Conservation (phyloP, 2,329 filamentous ascomycete species). For the Alternaria gansuensis region DNA sequence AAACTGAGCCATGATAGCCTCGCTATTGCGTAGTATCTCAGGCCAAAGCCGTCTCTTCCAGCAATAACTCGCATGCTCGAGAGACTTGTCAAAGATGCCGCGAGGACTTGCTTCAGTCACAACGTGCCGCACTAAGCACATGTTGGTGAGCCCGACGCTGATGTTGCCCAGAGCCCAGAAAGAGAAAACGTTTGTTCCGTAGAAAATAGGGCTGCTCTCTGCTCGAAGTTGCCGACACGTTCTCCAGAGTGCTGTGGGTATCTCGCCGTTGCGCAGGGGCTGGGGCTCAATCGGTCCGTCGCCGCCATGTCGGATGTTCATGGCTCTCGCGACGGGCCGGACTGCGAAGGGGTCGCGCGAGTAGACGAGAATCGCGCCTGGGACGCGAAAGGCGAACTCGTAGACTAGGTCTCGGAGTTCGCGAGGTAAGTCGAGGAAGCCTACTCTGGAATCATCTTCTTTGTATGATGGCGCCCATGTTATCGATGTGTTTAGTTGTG, state of each 20-base stretch:
- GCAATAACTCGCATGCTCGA: conserved; percentile 39
- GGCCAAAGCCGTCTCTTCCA: conserved; percentile 47
- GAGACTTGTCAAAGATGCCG: conserved; percentile 32
- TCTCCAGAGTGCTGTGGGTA: conserved; percentile 41
- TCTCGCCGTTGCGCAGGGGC: conserved; percentile 20
- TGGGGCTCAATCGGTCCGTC: conserved; percentile 37
- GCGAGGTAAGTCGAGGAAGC: conserved; percentile 47
- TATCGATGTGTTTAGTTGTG: conserved; percentile 14
- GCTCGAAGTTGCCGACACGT: conserved; percentile 55
- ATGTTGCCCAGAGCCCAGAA: conserved; percentile 29
- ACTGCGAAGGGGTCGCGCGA: conserved; percentile 27
- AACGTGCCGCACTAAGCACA: conserved; percentile 33
- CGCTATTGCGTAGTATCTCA: conserved; percentile 29
- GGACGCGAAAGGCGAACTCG: conserved; percentile 32
- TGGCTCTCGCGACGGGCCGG: conserved; percentile 27
- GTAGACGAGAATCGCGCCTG: conserved; percentile 44
- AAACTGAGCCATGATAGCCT: conserved; percentile 32
- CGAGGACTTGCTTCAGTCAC: conserved; percentile 35
- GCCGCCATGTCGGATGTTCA: conserved; percentile 38
- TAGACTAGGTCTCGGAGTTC: conserved; percentile 45
- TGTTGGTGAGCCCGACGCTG: conserved; percentile 23
- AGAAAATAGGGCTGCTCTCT: conserved; percentile 58
- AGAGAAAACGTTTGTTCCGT: conserved; percentile 58
- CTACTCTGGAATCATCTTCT: conserved; percentile 13
- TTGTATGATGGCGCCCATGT: conserved; percentile 38